These are phyloP conservation scores for Diaporthe eres DNA, from an alignment of 2,329 filamentous ascomycete genomes.

Conservation along the genomic window DNA sequence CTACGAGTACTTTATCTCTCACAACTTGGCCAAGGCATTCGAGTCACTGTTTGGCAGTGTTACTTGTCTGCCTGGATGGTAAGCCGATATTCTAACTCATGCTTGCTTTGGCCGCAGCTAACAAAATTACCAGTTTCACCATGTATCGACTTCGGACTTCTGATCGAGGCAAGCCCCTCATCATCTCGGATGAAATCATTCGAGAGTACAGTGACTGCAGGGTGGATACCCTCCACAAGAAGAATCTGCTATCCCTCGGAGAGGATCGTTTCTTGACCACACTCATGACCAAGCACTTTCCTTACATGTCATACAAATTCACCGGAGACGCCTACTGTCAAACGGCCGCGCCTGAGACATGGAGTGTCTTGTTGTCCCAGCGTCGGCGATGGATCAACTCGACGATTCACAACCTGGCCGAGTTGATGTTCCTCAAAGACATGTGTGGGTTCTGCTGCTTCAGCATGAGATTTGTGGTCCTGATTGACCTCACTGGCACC, in stretches of 20 bases:
- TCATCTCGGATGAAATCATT: conserved; percentile 91
- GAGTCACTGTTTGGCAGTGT: conserved; percentile 98
- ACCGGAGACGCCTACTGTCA: conserved; percentile 92
- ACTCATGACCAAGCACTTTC: conserved; percentile 98
- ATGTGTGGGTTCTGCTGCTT: conserved; percentile 99
- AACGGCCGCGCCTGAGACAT: conserved; percentile 94
- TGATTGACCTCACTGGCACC: conserved; percentile 93
- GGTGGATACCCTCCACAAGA: conserved; percentile 96
- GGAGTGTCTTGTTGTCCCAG: conserved; percentile 95
- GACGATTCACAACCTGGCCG: conserved; percentile 94
- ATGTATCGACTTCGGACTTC: conserved; percentile 98
- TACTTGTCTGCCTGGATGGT: conserved; percentile 99
- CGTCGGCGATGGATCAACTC: conserved; percentile 99
- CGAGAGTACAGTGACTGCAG: conserved; percentile 89
- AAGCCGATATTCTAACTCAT: conserved; percentile 58
- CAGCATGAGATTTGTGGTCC: conserved; percentile 96
- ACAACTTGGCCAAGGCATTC: conserved; percentile 96
- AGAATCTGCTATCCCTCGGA: conserved; percentile 93
- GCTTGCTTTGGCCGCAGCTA: conserved; percentile 49
- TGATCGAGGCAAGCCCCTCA: conserved; percentile 93
- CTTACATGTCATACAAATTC: conserved; percentile 96
- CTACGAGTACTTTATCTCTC: conserved; percentile 99
- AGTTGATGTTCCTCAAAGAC: conserved; percentile 90
- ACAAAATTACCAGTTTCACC: conserved; percentile 80
- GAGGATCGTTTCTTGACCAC: conserved; percentile 98